phyloP scores from a whole-genome alignment of 306 rosid genomes.

The Carpinus viminea region DNA sequence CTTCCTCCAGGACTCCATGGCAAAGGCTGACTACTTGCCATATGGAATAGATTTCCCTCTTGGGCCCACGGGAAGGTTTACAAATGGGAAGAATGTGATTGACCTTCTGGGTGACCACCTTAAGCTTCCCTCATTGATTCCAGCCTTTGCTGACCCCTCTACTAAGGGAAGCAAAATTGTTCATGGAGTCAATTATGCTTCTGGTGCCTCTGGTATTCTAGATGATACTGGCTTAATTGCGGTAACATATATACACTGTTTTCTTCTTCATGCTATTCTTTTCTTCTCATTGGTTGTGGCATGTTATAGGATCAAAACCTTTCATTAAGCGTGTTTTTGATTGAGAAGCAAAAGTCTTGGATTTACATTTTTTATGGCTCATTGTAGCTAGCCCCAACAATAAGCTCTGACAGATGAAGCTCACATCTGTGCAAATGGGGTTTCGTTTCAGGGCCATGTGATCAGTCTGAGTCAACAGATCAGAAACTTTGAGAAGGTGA shows the following conservation, averaged over 20 bases:
- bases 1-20: constrained; percentile 34
- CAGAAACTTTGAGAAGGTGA: constrained; percentile 40
- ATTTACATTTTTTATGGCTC: no score
- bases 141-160: constrained; percentile 40
- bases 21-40: constrained; percentile 47
- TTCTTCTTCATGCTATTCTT: neutral
- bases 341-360: no score
- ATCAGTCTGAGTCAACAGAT: constrained; percentile 39
- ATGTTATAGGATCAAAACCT: no score
- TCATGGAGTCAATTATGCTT: constrained; percentile 51
- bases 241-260: constrained; percentile 19
- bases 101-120: constrained; percentile 45
- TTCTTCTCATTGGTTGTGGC: neutral
- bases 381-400: neutral
- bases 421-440: neutral
- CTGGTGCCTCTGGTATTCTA: constrained; percentile 54
- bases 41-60: constrained; percentile 49
- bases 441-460: constrained; percentile 36
- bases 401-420: neutral
- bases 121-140: constrained; percentile 38
- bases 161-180: constrained; percentile 36
- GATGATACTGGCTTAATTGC: constrained; percentile 46
- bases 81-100: constrained; percentile 50
- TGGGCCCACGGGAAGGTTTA: constrained; percentile 52
- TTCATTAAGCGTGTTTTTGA: no score